These are phyloP conservation scores for Cadophora malorum DNA, from an alignment of 2,329 filamentous ascomycete genomes.

Conservation along the genomic window DNA sequence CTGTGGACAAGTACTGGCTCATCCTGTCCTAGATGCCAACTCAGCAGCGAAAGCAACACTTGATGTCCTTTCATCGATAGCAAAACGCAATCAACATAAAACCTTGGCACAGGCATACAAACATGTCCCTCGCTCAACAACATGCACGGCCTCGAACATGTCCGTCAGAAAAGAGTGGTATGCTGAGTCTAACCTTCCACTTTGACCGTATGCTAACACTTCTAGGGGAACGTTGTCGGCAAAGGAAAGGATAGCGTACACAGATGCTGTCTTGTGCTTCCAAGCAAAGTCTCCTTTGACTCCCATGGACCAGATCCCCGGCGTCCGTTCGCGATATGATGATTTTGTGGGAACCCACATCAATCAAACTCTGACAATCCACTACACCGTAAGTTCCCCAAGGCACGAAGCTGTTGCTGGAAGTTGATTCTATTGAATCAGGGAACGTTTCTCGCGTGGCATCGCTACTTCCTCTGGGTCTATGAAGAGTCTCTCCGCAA, in stretches of 20 bases:
- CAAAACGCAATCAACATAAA: conserved; percentile 4
- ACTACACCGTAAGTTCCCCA: conserved; percentile 25
- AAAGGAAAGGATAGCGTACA: conserved; percentile 41
- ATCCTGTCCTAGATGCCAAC: conserved; percentile 5
- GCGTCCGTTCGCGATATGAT: conserved; percentile 43
- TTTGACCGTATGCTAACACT: neutral
- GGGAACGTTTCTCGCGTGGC: conserved; percentile 50
- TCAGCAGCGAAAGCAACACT: neutral
- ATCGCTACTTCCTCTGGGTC: conserved; percentile 50
- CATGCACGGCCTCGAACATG: conserved; percentile 13
- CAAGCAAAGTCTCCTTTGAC: conserved; percentile 43
- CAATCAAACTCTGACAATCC: conserved; percentile 41
- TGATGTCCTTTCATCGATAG: neutral
- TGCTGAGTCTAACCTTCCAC: neutral
- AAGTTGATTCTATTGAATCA: neutral
- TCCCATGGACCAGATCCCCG: conserved; percentile 38
- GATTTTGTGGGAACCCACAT: conserved; percentile 48
- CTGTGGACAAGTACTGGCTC: neutral
- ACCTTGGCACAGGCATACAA: neutral
- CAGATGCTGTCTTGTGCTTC: conserved; percentile 48
- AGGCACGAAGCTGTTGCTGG: no score
- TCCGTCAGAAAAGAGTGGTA: conserved; percentile 22
- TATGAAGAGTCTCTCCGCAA: conserved; percentile 51
- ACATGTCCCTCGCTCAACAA: neutral
- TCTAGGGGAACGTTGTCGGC: conserved; percentile 22